phyloP scores from a whole-genome alignment of 2,329 filamentous ascomycete species.

The Neonectria sp. region DNA sequence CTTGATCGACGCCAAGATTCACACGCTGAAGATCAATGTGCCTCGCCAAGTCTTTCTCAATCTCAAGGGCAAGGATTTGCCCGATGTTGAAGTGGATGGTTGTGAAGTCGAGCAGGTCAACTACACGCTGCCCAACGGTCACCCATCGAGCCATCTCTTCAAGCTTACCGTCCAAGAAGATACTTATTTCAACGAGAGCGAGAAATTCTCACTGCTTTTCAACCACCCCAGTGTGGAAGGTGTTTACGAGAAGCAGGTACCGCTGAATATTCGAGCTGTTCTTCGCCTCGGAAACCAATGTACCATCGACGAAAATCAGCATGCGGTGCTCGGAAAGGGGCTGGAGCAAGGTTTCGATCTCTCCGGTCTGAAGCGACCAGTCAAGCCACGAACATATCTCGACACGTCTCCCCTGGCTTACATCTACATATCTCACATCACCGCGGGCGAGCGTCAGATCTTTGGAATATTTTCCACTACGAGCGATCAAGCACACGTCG shows the following conservation, averaged over 20 bases:
- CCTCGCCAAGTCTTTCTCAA: constrained; percentile 93
- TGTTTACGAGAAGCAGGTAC: constrained; percentile 95
- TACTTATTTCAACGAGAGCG: constrained; percentile 85
- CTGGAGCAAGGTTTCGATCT: constrained; percentile 96
- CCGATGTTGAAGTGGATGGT: constrained; percentile 87
- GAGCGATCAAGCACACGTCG: constrained; percentile 83
- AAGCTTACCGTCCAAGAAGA: constrained; percentile 93
- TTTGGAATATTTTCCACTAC: constrained; percentile 94
- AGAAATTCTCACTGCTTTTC: constrained; percentile 87
- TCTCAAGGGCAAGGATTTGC: constrained; percentile 87
- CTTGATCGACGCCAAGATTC: constrained; percentile 93
- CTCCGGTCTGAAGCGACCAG: constrained; percentile 77
- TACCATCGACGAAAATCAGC: constrained; percentile 91
- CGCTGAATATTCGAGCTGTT: constrained; percentile 87
- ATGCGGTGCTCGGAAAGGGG: constrained; percentile 92
- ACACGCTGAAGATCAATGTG: constrained; percentile 89
- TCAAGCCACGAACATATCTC: constrained; percentile 80
- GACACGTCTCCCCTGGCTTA: constrained; percentile 83
- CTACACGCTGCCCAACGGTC: constrained; percentile 94
- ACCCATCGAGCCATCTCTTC: constrained; percentile 94
- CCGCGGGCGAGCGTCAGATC: constrained; percentile 90
- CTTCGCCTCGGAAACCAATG: constrained; percentile 92
- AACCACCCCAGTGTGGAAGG: constrained; percentile 96
- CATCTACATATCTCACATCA: constrained; percentile 93
- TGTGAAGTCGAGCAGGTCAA: constrained; percentile 95